Percentiles rank a stretch among this genome's conserved stretches.
These are phyloP conservation scores for Trifolium pratense DNA, from an alignment of 306 rosid genomes.

Conservation along the genomic window DNA sequence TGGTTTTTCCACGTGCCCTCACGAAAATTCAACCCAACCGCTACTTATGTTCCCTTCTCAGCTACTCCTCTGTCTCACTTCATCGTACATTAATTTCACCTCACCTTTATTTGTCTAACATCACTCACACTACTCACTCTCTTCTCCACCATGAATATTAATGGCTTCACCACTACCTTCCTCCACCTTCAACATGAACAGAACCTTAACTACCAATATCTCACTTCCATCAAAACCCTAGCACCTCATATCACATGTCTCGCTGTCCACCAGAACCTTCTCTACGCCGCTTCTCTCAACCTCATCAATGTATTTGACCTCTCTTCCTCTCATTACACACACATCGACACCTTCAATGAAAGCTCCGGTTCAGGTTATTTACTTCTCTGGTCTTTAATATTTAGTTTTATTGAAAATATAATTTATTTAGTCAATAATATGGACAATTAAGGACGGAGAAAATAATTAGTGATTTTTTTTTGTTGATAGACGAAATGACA, in stretches of 20 bases:
- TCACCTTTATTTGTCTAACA: neutral
- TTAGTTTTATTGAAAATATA: too few species aligned
- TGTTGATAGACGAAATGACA: too few species aligned
- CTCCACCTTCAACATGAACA: neutral
- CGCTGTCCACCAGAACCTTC: conserved; percentile 59
- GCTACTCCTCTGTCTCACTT: neutral
- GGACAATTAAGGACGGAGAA: too few species aligned
- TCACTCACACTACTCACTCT: neutral
- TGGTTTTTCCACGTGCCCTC: neutral
- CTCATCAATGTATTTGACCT: conserved; percentile 60
- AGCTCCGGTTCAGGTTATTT: conserved; percentile 42
- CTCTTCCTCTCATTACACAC: conserved; percentile 38
- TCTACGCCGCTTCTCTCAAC: conserved; percentile 64
- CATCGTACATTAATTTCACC: neutral
- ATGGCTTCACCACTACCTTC: neutral
- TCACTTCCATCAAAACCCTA: conserved; percentile 46
- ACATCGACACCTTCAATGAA: conserved; percentile 55
- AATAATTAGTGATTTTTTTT: too few species aligned
- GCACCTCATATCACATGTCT: conserved; percentile 58
- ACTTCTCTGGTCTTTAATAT: too few species aligned
- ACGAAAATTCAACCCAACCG: conserved; percentile 14
- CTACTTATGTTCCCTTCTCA: conserved; percentile 47
- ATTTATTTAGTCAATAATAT: too few species aligned
- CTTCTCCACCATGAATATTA: conserved; percentile 22
- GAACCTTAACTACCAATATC: conserved; percentile 7